Conservation (phyloP, 169 alveolate genomes). For the Plasmodium relictum region DNA sequence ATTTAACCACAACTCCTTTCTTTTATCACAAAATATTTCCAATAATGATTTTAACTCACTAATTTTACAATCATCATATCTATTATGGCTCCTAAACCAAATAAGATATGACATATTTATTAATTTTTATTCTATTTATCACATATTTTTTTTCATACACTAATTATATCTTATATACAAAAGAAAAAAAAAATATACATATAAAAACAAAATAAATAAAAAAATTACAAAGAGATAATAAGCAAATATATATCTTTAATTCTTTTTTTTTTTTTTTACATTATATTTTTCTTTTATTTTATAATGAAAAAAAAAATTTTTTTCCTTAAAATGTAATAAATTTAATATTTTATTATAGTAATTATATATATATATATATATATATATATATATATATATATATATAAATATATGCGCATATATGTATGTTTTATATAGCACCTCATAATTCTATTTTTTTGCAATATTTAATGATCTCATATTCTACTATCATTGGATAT, state of each 20-base stretch:
- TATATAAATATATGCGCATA: not conserved
- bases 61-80: slow-evolving; percentile 80
- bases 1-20: not conserved
- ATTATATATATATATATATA: slow-evolving; percentile 5
- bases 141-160: not conserved
- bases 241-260: too few species aligned
- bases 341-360: not conserved
- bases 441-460: not conserved
- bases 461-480: not conserved
- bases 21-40: slow-evolving; percentile 10
- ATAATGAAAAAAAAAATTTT: too few species aligned
- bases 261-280: too few species aligned
- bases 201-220: not conserved
- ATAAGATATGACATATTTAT: slow-evolving; percentile 69
- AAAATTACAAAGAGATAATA: too few species aligned
- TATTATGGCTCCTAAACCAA: slow-evolving; percentile 82
- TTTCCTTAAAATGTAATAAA: too few species aligned
- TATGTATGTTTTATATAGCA: not conserved
- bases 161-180: not conserved
- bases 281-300: too few species aligned
- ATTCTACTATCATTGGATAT: not conserved
- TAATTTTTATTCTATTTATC: not conserved
- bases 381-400: not conserved
- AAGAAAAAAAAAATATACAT: not conserved
- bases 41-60: slow-evolving; percentile 79